phyloP scores from a whole-genome alignment of 73 alveolate species.

The Uronychia setigera region DNA sequence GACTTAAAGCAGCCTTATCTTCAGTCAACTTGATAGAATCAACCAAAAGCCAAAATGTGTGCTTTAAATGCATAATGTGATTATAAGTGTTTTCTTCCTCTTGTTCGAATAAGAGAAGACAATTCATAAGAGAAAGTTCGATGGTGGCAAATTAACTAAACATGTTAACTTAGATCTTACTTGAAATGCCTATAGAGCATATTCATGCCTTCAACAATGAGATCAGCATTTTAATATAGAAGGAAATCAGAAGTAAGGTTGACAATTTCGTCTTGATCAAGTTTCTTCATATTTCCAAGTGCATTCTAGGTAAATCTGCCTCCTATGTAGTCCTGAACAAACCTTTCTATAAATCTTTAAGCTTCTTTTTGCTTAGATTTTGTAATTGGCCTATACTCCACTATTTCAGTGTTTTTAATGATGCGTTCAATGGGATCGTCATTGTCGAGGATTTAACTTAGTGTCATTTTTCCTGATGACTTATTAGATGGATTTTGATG shows the following conservation, averaged over 20 bases:
- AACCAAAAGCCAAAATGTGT: background rate
- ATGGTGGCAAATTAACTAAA: background rate
- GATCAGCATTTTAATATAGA: background rate
- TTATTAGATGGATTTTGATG: too few relatives aligned
- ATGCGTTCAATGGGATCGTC: background rate
- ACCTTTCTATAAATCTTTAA: background rate
- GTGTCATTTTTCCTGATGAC: background rate
- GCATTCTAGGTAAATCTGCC: background rate
- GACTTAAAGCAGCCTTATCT: background rate
- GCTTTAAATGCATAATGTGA: background rate
- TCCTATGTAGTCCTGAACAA: background rate
- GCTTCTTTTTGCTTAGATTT: background rate
- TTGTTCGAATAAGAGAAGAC: background rate
- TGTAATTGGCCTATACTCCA: background rate
- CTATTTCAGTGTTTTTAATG: background rate
- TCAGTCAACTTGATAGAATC: background rate
- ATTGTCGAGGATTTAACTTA: background rate
- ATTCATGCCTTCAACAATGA: background rate
- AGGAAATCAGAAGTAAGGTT: background rate
- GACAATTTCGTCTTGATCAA: background rate
- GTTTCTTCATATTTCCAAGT: background rate
- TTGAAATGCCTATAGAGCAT: slow-evolving; percentile 1
- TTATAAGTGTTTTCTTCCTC: background rate
- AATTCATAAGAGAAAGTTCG: background rate
- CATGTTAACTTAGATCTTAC: background rate